phyloP scores from a whole-genome alignment of 768 basidiomycete species.

The Suillus subalutaceus region DNA sequence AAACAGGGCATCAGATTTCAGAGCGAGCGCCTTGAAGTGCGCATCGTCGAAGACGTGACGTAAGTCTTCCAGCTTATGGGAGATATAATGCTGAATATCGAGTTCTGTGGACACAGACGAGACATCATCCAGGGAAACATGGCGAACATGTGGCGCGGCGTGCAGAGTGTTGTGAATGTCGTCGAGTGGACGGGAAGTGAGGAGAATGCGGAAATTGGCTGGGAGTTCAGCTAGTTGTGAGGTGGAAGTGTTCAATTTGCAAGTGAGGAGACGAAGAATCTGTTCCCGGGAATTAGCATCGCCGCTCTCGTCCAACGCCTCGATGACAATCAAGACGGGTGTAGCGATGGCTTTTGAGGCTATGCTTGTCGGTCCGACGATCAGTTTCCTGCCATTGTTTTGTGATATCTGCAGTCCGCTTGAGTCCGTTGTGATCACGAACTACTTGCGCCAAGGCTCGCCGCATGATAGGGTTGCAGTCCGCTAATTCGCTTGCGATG shows the following conservation, averaged over 20 bases:
- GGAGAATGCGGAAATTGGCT: constrained; percentile 18
- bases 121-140: not conserved
- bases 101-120: not conserved
- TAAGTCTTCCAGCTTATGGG: not conserved
- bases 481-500: not conserved
- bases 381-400: constrained; percentile 21
- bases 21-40: not conserved
- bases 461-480: constrained; percentile 8
- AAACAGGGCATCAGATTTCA: constrained; percentile 12
- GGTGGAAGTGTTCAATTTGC: not conserved
- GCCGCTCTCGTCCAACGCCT: constrained; percentile 25
- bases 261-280: constrained; percentile 18
- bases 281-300: constrained; percentile 3
- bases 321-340: constrained; percentile 29
- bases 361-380: constrained; percentile 15
- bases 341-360: constrained; percentile 12
- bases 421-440: not conserved
- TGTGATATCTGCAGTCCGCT: not conserved
- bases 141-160: not conserved
- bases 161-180: constrained; percentile 16
- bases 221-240: not conserved
- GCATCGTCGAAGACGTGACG: not conserved
- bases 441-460: not conserved
- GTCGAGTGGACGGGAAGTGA: constrained; percentile 17
- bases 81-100: constrained; percentile 10